Base-by-base conservation (phyloP, 2,329 filamentous ascomycete genomes). In the Passalora sequoiae region DNA sequence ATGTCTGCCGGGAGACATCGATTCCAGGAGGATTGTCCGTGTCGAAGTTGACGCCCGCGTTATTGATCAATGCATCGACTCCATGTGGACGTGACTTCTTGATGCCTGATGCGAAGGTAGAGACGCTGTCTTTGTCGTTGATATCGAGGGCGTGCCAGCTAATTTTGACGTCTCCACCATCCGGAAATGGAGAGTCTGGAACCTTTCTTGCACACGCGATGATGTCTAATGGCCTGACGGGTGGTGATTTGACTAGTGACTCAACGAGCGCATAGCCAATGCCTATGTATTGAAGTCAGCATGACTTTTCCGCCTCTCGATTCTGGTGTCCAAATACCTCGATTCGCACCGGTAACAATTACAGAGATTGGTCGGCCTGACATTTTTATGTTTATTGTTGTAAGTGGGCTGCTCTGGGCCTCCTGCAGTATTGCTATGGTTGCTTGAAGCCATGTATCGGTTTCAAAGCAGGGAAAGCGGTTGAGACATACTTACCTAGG, bases 141-240 rank as follows among this genome's bases (percentile, higher is more conserved):
- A 35, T 35, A 17, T 35, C 31, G 31, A 35, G 13, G 15, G 31
- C 31, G 16, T 35, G 31, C 31, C 31, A 35, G 31, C 31, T 35
- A 19, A 35, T 35, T n/a, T 35, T 35, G 4, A 17, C 19, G 17
- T 20, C 31, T 16, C 31, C 31, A 8, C 31, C 31, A n/a, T 35
- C 31, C n/a, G 31, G 31, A 10, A 35, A 35, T 13, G 31, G 31
- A 9, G 31, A 35, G 31, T 35, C 31, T 17, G 31, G 31, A 4
- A 35, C 31, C 21, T 35, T 3, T 21, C 31, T 13, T 5, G 31
- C 31, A 4, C 13, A 17, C 21, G 31, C 31, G 15, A 35, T 35
- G 31, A 35, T 21, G 16, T 35, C 31, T 3, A 35, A 19, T 9
- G 31, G 31, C 12, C 13, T 17, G 4, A 20, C 31, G n/a, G 31